These are phyloP conservation scores for Pseudogymnoascus verrucosus DNA, from an alignment of 2,329 filamentous ascomycete species.

Conservation along the genomic window DNA sequence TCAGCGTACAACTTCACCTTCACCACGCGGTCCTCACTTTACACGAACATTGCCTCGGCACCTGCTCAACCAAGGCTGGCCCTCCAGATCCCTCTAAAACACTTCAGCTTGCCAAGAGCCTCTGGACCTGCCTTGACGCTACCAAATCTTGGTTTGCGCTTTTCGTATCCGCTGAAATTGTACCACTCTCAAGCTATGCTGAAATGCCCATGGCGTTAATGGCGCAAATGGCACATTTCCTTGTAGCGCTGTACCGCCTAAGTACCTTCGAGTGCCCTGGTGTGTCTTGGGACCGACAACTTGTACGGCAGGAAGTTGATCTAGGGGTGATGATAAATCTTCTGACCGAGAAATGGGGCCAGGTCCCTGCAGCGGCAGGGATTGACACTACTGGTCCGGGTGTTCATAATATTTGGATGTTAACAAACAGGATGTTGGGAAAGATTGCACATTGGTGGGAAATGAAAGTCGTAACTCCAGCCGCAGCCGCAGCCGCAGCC, in stretches of 20 bases:
- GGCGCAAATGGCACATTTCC: slow-evolving; percentile 1
- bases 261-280: neutral
- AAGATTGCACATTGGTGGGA: slow-evolving; percentile 2
- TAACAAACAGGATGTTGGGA: neutral
- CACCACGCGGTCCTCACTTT: neutral
- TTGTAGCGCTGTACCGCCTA: neutral
- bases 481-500: neutral
- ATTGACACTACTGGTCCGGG: neutral
- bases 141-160: neutral
- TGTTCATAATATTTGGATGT: neutral
- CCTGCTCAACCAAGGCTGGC: neutral
- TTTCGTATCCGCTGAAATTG: neutral
- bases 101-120: neutral
- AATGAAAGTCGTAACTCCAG: neutral
- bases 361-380: neutral
- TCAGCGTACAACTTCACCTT: slow-evolving; percentile 6
- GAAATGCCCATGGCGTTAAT: slow-evolving; percentile 6
- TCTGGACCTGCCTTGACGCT: neutral
- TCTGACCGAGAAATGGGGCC: neutral
- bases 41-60: slow-evolving; percentile 1
- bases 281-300: slow-evolving; percentile 1
- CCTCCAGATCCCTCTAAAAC: slow-evolving; percentile 1
- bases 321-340: neutral
- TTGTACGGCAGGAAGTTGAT: neutral
- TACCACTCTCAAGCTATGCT: slow-evolving; percentile 1